These are phyloP conservation scores for Mucor lusitanicus DNA, from an alignment of 371 early-diverging fungal genomes.

Conservation along the genomic window DNA sequence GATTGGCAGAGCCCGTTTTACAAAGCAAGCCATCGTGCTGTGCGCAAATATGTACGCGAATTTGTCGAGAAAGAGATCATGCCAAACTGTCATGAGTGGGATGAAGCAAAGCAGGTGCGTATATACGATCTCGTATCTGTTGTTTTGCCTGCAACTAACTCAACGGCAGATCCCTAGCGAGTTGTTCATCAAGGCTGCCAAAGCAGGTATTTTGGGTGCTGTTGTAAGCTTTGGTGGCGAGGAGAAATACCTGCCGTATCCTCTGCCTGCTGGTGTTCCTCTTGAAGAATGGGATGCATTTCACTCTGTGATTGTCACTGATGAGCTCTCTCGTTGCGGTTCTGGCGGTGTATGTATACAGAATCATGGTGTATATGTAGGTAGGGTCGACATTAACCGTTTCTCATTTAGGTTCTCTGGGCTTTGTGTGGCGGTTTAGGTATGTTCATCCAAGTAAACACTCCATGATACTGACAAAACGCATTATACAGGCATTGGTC, in stretches of 20 bases:
- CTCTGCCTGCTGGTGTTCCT: slow-evolving; percentile 43
- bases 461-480: too few species aligned
- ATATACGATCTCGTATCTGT: too few species aligned
- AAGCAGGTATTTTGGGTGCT: slow-evolving; percentile 56
- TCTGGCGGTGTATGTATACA: slow-evolving; percentile 67
- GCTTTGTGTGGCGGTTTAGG: slow-evolving; percentile 58
- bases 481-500: too few species aligned
- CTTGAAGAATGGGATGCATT: slow-evolving; percentile 58
- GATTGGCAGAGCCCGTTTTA: slow-evolving; percentile 54
- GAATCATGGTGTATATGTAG: too few species aligned
- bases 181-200: slow-evolving; percentile 55
- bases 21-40: slow-evolving; percentile 55
- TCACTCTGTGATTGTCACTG: slow-evolving; percentile 62
- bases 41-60: slow-evolving; percentile 49
- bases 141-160: too few species aligned
- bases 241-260: slow-evolving; percentile 12
- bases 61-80: slow-evolving; percentile 66
- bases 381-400: too few species aligned
- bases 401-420: slow-evolving; percentile 32
- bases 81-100: slow-evolving; percentile 67
- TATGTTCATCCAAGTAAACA: too few species aligned
- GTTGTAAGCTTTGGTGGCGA: slow-evolving; percentile 58
- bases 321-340: slow-evolving; percentile 69
- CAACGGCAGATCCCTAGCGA: slow-evolving; percentile 58
- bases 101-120: slow-evolving; percentile 58